A percentile compares a stretch with the other conserved stretches of the same genome.
Evolutionary conservation across 2,329 filamentous ascomycete genomes (phyloP).

Genomic region (Aspergillus spinulosporus): DNA sequence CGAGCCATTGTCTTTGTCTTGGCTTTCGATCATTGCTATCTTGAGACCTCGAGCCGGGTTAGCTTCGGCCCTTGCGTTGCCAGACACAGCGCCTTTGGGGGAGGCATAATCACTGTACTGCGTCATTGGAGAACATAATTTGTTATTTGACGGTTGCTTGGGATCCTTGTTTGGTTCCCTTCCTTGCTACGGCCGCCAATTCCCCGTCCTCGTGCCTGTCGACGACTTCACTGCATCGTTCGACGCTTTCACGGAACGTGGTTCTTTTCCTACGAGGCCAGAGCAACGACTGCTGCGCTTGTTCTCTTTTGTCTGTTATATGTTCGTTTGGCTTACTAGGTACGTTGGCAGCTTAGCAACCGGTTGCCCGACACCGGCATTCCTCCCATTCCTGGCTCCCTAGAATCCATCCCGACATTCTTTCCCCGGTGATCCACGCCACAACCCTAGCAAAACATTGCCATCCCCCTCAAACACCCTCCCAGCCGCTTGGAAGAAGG

Average conservation of each 20-base stretch:
- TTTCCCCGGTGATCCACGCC: slow-evolving; percentile 25
- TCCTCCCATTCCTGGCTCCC: slow-evolving; percentile 28
- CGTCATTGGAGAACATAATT: slow-evolving; percentile 3
- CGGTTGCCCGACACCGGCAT: slow-evolving; percentile 31
- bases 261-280: neutral
- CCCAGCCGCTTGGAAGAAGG: slow-evolving; percentile 19
- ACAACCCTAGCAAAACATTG: slow-evolving; percentile 21
- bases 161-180: slow-evolving; percentile 11
- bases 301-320: neutral
- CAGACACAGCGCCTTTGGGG: slow-evolving; percentile 5
- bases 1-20: neutral
- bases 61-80: slow-evolving; percentile 16
- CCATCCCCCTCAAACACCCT: slow-evolving; percentile 18
- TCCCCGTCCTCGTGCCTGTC: slow-evolving; percentile 25
- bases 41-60: neutral
- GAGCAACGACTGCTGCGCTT: neutral
- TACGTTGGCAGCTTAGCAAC: slow-evolving; percentile 26
- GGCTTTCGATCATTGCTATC: slow-evolving; percentile 3
- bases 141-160: neutral
- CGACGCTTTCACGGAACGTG: slow-evolving; percentile 21
- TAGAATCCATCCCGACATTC: slow-evolving; percentile 30
- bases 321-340: slow-evolving; percentile 17
- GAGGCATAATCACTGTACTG: slow-evolving; percentile 9
- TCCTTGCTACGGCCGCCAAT: slow-evolving; percentile 15
- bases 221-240: slow-evolving; percentile 18